These are phyloP conservation scores for Nakaseomyces glabratus DNA, from an alignment of 1,139 yeast species.

Conservation along the genomic window DNA sequence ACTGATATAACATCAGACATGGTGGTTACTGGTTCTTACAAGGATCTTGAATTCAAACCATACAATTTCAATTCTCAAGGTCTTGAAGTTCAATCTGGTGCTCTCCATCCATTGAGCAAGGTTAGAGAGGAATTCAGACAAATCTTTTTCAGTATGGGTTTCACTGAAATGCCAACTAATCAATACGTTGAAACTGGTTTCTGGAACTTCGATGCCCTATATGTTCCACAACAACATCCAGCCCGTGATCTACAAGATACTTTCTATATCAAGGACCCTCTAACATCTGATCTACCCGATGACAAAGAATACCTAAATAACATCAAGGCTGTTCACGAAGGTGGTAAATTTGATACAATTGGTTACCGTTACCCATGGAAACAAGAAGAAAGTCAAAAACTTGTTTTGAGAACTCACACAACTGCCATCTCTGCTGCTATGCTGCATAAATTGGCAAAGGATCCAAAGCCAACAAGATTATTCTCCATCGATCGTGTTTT, in stretches of 20 bases:
- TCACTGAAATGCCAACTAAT: constrained; percentile 97
- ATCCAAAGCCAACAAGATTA: constrained; percentile 85
- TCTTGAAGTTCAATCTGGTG: constrained; percentile 75
- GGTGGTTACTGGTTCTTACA: constrained; percentile 77
- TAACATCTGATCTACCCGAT: constrained; percentile 65
- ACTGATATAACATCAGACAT: constrained; percentile 93
- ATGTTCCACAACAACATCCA: constrained; percentile 98
- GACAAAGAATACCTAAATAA: constrained; percentile 72
- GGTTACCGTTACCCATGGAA: constrained; percentile 99
- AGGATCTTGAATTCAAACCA: constrained; percentile 77
- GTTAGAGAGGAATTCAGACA: constrained; percentile 97
- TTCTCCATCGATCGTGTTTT: constrained; percentile 97
- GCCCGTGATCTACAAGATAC: constrained; percentile 99
- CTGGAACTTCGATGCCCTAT: constrained; percentile 97
- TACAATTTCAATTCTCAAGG: constrained; percentile 97
- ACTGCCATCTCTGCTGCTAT: constrained; percentile 87
- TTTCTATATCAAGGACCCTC: constrained; percentile 91
- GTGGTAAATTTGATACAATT: constrained; percentile 86
- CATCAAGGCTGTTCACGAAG: constrained; percentile 75
- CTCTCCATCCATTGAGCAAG: constrained; percentile 91
- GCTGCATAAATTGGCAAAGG: constrained; percentile 77
- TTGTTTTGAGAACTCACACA: constrained; percentile 94
- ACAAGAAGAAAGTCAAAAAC: constrained; percentile 75
- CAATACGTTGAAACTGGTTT: constrained; percentile 96
- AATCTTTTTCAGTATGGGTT: constrained; percentile 95